phyloP scores from a whole-genome alignment of 345 rosid genomes.

The Noccaea bulbosa region DNA sequence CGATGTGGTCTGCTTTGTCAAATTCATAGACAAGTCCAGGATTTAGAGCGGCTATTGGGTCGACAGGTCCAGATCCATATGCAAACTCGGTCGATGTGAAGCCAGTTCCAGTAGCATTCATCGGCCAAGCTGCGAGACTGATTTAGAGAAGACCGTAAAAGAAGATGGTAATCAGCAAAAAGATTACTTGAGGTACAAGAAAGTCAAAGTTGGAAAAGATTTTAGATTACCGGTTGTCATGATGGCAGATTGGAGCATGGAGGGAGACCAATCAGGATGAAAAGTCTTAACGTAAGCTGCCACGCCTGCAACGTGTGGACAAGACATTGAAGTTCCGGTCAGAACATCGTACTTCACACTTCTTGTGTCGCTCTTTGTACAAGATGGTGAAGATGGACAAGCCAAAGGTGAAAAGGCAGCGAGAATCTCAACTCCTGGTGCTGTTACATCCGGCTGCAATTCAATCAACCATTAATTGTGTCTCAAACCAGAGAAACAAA shows the following conservation, averaged over 20 bases:
- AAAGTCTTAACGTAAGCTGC: conserved; percentile 50
- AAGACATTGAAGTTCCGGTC: conserved; percentile 64
- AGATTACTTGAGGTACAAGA: not conserved
- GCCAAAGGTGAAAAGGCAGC: conserved; percentile 46
- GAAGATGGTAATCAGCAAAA: not conserved
- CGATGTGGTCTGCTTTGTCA: conserved; percentile 42
- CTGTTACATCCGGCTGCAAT: conserved; percentile 54
- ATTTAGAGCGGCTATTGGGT: conserved; percentile 51
- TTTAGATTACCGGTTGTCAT: conserved; percentile 58
- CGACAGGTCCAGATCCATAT: conserved; percentile 59
- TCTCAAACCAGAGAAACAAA: not conserved
- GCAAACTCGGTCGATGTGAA: conserved; percentile 43
- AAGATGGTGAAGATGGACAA: conserved; percentile 12
- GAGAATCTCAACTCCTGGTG: conserved; percentile 52
- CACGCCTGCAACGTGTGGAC: conserved; percentile 56
- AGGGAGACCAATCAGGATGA: conserved; percentile 61
- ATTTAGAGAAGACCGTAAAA: not conserved
- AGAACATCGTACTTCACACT: conserved; percentile 29
- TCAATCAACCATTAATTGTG: conserved; percentile 4
- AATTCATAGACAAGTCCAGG: conserved; percentile 50
- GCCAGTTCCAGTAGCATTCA: conserved; percentile 35
- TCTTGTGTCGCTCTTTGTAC: conserved; percentile 11
- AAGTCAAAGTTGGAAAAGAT: not conserved
- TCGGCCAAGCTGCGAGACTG: conserved; percentile 45
- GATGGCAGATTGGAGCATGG: conserved; percentile 61